phyloP scores from a whole-genome alignment of 2,329 filamentous ascomycete genomes.

The Podosphaera xanthii region DNA sequence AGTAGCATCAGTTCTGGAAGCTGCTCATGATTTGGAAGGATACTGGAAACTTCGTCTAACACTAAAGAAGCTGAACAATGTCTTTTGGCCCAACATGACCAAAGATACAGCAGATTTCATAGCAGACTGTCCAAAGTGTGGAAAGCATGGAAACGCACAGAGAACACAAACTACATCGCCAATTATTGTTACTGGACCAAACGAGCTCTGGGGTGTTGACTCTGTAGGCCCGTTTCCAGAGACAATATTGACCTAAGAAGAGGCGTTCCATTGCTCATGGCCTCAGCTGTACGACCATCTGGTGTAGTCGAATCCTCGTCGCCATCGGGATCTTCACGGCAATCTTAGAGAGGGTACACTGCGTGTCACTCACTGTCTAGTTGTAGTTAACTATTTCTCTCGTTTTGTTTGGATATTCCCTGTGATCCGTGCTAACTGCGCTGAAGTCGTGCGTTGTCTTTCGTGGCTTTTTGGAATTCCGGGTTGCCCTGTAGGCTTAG shows the following conservation, averaged over 20 bases:
- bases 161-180: background rate
- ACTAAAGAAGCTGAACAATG: background rate
- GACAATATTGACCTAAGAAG: background rate
- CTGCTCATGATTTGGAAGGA: background rate
- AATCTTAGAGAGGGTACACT: too few species aligned
- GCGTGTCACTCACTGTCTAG: background rate
- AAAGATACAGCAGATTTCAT: conserved; percentile 1
- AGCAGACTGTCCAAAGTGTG: background rate
- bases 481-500: too few species aligned
- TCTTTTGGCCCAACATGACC: conserved; percentile 1
- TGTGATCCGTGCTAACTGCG: background rate
- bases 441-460: background rate
- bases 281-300: background rate
- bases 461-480: background rate
- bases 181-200: background rate
- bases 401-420: background rate
- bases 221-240: background rate
- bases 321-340: too few species aligned
- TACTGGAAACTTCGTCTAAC: background rate
- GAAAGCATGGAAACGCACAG: background rate
- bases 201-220: background rate
- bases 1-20: conserved; percentile 1
- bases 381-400: background rate
- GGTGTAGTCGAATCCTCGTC: too few species aligned
- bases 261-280: background rate